A percentile compares a stretch with the other conserved stretches of the same genome.
Conservation (phyloP, 1,284 basidiomycete species). For the Ustilago xerochloae region DNA sequence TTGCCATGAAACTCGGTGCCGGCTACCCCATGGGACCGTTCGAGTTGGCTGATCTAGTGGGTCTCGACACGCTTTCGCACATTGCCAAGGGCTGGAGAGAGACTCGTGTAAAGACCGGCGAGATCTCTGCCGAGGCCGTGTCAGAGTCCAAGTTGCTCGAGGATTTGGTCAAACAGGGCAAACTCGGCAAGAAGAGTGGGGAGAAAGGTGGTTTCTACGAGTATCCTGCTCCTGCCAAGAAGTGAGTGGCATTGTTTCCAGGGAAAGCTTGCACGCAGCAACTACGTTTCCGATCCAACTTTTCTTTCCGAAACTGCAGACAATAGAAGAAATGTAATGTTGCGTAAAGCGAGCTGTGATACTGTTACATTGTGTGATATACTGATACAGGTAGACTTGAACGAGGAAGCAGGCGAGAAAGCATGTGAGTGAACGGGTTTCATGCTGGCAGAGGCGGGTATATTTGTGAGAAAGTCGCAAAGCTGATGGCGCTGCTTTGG, state of each 20-base stretch:
- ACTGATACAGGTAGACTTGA: not conserved
- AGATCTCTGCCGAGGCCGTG: constrained; percentile 71
- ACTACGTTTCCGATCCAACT: too few species aligned
- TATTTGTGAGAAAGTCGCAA: too few species aligned
- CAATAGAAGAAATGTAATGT: constrained; percentile 6
- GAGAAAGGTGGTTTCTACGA: constrained; percentile 70
- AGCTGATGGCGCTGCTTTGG: too few species aligned
- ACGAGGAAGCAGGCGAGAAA: not conserved
- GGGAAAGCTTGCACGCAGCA: too few species aligned
- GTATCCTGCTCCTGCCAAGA: constrained; percentile 62
- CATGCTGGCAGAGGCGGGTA: not conserved
- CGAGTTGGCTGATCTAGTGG: constrained; percentile 73
- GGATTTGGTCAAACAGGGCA: constrained; percentile 72
- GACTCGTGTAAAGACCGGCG: constrained; percentile 69
- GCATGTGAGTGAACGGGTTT: not conserved
- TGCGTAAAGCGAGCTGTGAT: not conserved
- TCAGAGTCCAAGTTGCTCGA: constrained; percentile 70
- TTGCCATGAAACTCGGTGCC: constrained; percentile 74
- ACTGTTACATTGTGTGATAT: constrained; percentile 1
- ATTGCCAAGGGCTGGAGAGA: constrained; percentile 73
- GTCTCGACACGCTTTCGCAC: constrained; percentile 70
- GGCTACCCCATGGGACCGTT: constrained; percentile 72
- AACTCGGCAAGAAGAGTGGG: constrained; percentile 73
- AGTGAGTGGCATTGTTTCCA: constrained; percentile 15
- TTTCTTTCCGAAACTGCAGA: not conserved